phyloP scores from a whole-genome alignment of 306 rosid species.

The Cucurbita ficifolia region DNA sequence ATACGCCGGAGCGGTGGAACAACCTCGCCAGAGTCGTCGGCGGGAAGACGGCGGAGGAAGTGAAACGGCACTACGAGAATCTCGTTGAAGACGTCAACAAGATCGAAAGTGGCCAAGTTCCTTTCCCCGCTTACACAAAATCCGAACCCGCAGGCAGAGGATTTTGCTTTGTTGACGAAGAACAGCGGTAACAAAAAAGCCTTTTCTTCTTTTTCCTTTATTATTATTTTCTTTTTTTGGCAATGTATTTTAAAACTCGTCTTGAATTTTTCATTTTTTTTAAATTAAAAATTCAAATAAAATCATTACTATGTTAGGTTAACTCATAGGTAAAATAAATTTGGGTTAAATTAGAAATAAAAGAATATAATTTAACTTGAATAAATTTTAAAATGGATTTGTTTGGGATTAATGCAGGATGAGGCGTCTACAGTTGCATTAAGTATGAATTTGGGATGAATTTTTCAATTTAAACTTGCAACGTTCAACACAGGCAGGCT shows the following conservation, averaged over 20 bases:
- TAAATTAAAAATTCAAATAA: not conserved
- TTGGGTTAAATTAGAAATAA: too few relatives aligned
- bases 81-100: conserved; percentile 52
- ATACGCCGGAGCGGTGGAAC: conserved; percentile 55
- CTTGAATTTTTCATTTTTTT: too few relatives aligned
- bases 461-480: not conserved
- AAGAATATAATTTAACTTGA: not conserved
- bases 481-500: not conserved
- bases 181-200: conserved; percentile 17
- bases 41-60: conserved; percentile 63
- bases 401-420: not conserved
- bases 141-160: conserved; percentile 13
- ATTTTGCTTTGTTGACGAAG: conserved; percentile 22
- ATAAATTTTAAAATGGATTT: not conserved
- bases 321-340: too few relatives aligned
- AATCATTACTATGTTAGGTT: not conserved
- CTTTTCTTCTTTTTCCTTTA: not conserved
- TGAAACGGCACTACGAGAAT: conserved; percentile 46
- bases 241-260: not conserved
- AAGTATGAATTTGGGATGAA: not conserved
- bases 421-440: not conserved
- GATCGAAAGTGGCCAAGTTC: conserved; percentile 62
- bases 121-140: conserved; percentile 47
- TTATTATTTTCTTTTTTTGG: not conserved
- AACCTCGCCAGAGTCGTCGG: conserved; percentile 65